Conservation (phyloP, 805 yeast genomes). For the Wickerhamomyces bisporus region DNA sequence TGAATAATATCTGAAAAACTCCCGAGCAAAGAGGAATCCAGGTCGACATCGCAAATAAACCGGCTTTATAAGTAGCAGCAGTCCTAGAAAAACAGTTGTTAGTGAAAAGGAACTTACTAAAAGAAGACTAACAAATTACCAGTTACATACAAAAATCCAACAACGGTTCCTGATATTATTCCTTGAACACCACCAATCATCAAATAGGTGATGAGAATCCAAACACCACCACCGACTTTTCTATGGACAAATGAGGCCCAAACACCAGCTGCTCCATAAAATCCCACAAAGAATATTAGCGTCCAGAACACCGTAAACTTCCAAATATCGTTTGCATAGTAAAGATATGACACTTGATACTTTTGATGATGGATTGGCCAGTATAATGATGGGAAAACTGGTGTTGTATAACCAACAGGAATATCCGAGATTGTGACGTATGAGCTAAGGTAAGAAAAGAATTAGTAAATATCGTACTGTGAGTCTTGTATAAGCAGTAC, state of each 20-base stretch:
- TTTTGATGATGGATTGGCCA: conserved; percentile 53
- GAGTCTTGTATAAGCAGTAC: not conserved
- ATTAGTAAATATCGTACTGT: not conserved
- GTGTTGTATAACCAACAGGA: conserved; percentile 80
- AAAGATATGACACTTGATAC: conserved; percentile 49
- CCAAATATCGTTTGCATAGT: conserved; percentile 73
- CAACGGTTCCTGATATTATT: conserved; percentile 63
- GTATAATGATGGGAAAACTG: conserved; percentile 73
- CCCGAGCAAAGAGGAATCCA: conserved; percentile 93
- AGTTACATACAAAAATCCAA: conserved; percentile 59
- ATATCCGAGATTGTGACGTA: conserved; percentile 44
- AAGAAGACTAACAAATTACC: not conserved
- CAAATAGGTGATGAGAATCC: conserved; percentile 43
- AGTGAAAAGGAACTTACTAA: conserved; percentile 5
- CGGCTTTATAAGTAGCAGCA: conserved; percentile 72
- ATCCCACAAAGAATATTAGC: conserved; percentile 55
- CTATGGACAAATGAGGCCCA: conserved; percentile 52
- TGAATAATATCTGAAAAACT: conserved; percentile 58
- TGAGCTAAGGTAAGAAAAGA: conserved; percentile 14
- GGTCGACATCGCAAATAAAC: conserved; percentile 82
- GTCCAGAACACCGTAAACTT: conserved; percentile 79
- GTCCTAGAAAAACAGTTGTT: conserved; percentile 7
- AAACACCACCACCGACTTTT: conserved; percentile 32
- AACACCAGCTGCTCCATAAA: conserved; percentile 61
- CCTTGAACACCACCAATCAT: conserved; percentile 60